These are phyloP conservation scores for Aspergillus panamensis DNA, from an alignment of 495 filamentous ascomycete genomes.

Conservation along the genomic window DNA sequence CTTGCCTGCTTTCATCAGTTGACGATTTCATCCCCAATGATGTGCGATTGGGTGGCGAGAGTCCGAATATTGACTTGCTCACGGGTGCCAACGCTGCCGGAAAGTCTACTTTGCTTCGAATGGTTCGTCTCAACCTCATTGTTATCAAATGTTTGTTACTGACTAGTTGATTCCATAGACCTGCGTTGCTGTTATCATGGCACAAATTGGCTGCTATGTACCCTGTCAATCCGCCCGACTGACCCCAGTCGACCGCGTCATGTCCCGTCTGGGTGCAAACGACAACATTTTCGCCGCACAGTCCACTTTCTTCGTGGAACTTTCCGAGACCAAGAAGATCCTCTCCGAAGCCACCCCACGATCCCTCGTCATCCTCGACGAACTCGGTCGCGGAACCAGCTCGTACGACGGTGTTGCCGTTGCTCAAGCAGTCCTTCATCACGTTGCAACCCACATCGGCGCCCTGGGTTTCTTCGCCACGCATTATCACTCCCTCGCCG, in stretches of 20 bases:
- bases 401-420: slow-evolving; percentile 96
- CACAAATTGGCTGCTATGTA: slow-evolving; percentile 95
- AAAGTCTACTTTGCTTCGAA: slow-evolving; percentile 96
- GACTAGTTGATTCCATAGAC: slow-evolving; percentile 47
- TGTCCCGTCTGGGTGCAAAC: slow-evolving; percentile 96
- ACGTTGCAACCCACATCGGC: slow-evolving; percentile 88
- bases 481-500: slow-evolving; percentile 91
- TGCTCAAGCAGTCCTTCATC: slow-evolving; percentile 92
- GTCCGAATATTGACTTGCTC: slow-evolving; percentile 82
- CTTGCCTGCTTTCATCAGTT: slow-evolving; percentile 84
- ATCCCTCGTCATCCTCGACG: slow-evolving; percentile 95
- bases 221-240: slow-evolving; percentile 79
- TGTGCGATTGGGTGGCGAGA: slow-evolving; percentile 76
- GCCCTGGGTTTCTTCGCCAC: slow-evolving; percentile 97
- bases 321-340: slow-evolving; percentile 98
- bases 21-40: slow-evolving; percentile 97
- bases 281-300: slow-evolving; percentile 99
- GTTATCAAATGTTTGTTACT: neutral
- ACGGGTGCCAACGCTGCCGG: slow-evolving; percentile 97
- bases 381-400: slow-evolving; percentile 90
- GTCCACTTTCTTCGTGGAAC: slow-evolving; percentile 96
- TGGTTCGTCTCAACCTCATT: slow-evolving; percentile 55
- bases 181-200: slow-evolving; percentile 95
- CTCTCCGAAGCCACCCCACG: slow-evolving; percentile 91
- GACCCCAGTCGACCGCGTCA: slow-evolving; percentile 94